Evolutionary conservation across 1,284 basidiomycete genomes (phyloP), one percentile per base, ranked within the genome.

Genomic region (Moesziomyces sp.): DNA sequence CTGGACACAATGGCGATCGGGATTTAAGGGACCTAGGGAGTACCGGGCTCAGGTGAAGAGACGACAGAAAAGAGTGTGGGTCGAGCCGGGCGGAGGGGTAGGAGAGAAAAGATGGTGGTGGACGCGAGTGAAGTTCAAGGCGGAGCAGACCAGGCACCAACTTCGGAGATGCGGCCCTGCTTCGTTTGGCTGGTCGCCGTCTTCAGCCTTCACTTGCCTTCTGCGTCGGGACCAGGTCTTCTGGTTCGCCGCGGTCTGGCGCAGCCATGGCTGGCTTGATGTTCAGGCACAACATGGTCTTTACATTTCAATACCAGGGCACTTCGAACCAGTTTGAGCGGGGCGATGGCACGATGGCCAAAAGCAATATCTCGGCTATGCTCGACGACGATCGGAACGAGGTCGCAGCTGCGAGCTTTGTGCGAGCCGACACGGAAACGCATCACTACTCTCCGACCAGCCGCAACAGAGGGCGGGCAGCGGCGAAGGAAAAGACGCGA

Each of bases 381-480:
- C 66, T 52, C 18, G 40, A 58, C 59, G 59, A 52, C 59, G 66
- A 68, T 68, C 66, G 45, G 16, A 43, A 49, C 33, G 46, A 56
- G 30, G 30, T 8, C 30, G 30, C 30, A 30, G 30, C 5, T 30
- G 30, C 30, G 30, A 30, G 30, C 30, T 30, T 30, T 11, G 9
- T 30, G 30, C 30, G 30, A 30, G 9, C 30, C 9, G 2, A 30
- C 30, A 48, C 26, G 24, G 24, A 35, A 30, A 19, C n/a, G 16
- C 21, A 24, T 10, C 23, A 21, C 18, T 33, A 26, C 21, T 19
- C 21, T 19, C 43, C n/a, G 5, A 23, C 24, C 44, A 46, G 45
- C 43, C 30, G 24, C 23, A 11, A 21, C 45, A 21, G 38, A 38
- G n/a, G 53, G 28, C 26, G 1, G 23, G n/a, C 16, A 19, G 40